Conservation (phyloP, 1,139 yeast species). For the Martiniozyma asiatica region DNA sequence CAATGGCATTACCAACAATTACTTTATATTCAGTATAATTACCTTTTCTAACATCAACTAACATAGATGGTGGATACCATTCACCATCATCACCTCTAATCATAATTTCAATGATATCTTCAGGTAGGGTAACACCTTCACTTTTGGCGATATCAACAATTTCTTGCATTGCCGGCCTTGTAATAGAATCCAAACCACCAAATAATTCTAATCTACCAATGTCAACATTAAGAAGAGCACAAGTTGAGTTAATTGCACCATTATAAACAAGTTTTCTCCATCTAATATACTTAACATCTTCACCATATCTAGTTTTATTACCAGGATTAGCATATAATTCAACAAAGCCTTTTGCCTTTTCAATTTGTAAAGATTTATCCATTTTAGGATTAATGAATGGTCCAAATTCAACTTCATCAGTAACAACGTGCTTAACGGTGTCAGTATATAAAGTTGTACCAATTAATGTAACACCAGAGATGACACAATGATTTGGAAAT, state of each 20-base stretch:
- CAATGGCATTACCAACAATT: slow-evolving; percentile 61
- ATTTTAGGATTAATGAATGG: slow-evolving; percentile 30
- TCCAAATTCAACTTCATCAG: slow-evolving; percentile 46
- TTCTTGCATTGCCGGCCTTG: slow-evolving; percentile 58
- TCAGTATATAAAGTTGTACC: slow-evolving; percentile 51
- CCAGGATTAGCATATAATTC: slow-evolving; percentile 36
- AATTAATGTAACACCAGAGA: slow-evolving; percentile 62
- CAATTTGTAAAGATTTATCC: slow-evolving; percentile 23
- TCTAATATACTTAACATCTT: slow-evolving; percentile 40
- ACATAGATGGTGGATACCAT: slow-evolving; percentile 17
- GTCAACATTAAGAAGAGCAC: slow-evolving; percentile 48
- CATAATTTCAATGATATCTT: slow-evolving; percentile 13
- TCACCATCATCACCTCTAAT: slow-evolving; percentile 14
- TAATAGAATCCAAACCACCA: slow-evolving; percentile 36
- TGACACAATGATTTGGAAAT: slow-evolving; percentile 45
- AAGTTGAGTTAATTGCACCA: slow-evolving; percentile 51
- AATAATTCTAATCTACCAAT: slow-evolving; percentile 47
- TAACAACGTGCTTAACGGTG: slow-evolving; percentile 35
- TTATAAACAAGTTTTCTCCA: slow-evolving; percentile 71
- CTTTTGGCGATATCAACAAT: slow-evolving; percentile 48
- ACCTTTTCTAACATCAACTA: slow-evolving; percentile 56
- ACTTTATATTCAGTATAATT: slow-evolving; percentile 63
- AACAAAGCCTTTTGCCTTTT: slow-evolving; percentile 29
- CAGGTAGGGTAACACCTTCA: slow-evolving; percentile 36
- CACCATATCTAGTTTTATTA: slow-evolving; percentile 35